phyloP scores from a whole-genome alignment of 2,329 filamentous ascomycete species.

The Xylariaceae sp. region DNA sequence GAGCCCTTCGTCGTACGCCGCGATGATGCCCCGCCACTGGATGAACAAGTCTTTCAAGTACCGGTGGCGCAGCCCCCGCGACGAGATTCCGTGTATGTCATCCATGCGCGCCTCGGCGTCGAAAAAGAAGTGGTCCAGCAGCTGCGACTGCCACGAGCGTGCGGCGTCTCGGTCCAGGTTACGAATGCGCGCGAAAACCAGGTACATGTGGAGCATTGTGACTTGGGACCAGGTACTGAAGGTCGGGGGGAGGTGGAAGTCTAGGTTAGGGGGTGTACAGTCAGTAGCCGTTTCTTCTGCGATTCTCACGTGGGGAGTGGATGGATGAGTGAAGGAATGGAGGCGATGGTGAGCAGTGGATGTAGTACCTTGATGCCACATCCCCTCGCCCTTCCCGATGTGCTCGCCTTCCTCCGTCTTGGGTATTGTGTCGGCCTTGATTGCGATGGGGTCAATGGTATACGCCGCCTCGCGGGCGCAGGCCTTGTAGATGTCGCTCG shows the following conservation, averaged over 20 bases:
- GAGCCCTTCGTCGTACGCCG: conserved; percentile 81
- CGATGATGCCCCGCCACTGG: conserved; percentile 83
- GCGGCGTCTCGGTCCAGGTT: conserved; percentile 67
- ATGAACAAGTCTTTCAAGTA: conserved; percentile 85
- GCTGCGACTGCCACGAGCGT: conserved; percentile 78
- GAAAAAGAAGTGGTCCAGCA: conserved; percentile 94
- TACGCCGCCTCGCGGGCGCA: conserved; percentile 74
- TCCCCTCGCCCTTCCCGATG: conserved; percentile 66
- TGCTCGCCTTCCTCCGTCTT: conserved; percentile 78
- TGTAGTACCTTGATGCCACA: conserved; percentile 73
- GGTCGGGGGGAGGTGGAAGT: conserved; percentile 73
- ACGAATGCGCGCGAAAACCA: conserved; percentile 78
- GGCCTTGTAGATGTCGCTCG: conserved; percentile 72
- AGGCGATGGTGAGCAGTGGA: conserved; percentile 19
- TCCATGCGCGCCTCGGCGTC: conserved; percentile 82
- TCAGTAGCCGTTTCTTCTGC: background rate
- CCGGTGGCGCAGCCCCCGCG: conserved; percentile 54
- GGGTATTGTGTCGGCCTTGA: conserved; percentile 63
- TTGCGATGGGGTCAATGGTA: conserved; percentile 62
- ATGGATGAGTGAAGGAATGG: background rate
- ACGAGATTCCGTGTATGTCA: conserved; percentile 66
- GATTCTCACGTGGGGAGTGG: background rate
- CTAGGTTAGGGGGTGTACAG: conserved; percentile 37
- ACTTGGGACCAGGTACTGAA: conserved; percentile 97
- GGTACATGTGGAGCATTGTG: conserved; percentile 94